Percentiles rank a stretch among this genome's conserved stretches.
phyloP scores from a whole-genome alignment of 768 basidiomycete genomes.

The Pisolithus albus region DNA sequence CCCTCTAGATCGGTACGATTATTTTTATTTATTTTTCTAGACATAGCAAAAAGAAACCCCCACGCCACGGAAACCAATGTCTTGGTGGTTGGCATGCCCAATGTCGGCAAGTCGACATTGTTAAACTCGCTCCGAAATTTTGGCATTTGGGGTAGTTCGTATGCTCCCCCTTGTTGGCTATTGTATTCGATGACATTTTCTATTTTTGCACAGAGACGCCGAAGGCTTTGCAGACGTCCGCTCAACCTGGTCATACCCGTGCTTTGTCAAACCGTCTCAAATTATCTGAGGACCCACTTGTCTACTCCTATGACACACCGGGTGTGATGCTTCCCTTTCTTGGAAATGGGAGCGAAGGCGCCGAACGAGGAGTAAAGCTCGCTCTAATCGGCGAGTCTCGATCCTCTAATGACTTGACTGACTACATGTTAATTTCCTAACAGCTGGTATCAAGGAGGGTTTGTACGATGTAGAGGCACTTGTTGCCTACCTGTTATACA shows the following conservation, averaged over 20 bases:
- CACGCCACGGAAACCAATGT: conserved; percentile 78
- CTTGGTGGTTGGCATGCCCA: conserved; percentile 96
- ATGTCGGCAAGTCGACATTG: conserved; percentile 94
- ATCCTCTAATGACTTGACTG: background rate
- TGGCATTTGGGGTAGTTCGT: conserved; percentile 83
- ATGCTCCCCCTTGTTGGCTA: conserved; percentile 3
- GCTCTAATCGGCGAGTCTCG: conserved; percentile 79
- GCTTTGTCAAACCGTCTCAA: conserved; percentile 85
- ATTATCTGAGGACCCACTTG: conserved; percentile 68
- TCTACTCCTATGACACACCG: conserved; percentile 94
- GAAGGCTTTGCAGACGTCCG: conserved; percentile 85
- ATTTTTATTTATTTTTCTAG: conserved; percentile 28
- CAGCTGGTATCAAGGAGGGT: conserved; percentile 92
- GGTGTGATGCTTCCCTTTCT: conserved; percentile 97
- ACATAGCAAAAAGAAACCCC: conserved; percentile 61
- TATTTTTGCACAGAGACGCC: conserved; percentile 48
- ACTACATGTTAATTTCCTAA: conserved; percentile 8
- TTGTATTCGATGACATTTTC: conserved; percentile 1
- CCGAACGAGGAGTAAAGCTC: conserved; percentile 88
- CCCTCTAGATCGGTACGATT: background rate
- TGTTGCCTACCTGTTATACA: conserved; percentile 80
- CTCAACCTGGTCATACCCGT: conserved; percentile 86
- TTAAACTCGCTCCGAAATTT: conserved; percentile 83
- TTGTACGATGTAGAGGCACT: conserved; percentile 81
- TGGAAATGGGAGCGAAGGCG: conserved; percentile 76